Conservation (phyloP, 305 asterid genomes). For the Fraxinus baroniana region DNA sequence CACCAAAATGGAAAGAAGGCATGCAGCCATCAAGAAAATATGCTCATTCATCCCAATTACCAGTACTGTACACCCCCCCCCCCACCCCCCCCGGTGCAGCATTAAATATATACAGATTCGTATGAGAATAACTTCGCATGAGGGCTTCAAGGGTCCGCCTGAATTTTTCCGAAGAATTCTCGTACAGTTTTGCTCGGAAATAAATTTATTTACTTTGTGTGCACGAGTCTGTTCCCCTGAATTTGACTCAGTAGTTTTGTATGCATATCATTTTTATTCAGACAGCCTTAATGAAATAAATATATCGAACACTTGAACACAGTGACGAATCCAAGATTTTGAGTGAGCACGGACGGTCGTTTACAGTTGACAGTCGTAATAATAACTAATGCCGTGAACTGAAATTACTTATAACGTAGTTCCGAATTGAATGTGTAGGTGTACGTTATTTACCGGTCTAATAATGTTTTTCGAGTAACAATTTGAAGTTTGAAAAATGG, state of each 20-base stretch:
- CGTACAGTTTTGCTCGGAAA: neutral
- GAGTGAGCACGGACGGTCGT: too few species aligned
- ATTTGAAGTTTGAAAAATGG: too few species aligned
- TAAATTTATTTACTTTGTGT: neutral
- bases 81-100: neutral
- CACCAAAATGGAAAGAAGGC: neutral
- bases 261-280: neutral
- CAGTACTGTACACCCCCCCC: neutral
- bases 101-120: neutral
- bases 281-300: neutral
- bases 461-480: too few species aligned
- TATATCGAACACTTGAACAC: neutral
- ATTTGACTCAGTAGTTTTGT: neutral
- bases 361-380: too few species aligned
- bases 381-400: too few species aligned
- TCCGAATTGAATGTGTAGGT: too few species aligned
- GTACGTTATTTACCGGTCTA: too few species aligned
- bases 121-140: neutral
- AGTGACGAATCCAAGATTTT: too few species aligned
- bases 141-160: neutral
- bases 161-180: neutral
- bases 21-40: neutral
- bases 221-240: neutral
- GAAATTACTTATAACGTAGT: too few species aligned
- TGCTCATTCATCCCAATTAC: neutral